Conservation (phyloP, 805 yeast species). For the Tetrapisispora arboricola region DNA sequence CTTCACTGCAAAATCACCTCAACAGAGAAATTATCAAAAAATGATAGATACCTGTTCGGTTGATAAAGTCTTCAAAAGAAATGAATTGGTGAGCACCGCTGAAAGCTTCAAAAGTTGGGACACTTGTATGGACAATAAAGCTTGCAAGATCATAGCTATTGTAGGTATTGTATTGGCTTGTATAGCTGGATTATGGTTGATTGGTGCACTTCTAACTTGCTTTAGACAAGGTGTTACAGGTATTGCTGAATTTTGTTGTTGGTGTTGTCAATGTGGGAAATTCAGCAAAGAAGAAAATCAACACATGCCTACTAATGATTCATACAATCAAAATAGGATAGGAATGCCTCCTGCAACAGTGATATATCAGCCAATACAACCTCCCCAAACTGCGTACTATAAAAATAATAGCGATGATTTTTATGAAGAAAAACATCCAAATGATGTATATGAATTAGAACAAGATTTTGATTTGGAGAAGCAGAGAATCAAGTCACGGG, state of each 20-base stretch:
- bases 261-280: conserved; percentile 34
- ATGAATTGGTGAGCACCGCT: conserved; percentile 27
- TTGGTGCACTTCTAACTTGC: conserved; percentile 46
- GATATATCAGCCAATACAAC: conserved; percentile 25
- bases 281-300: conserved; percentile 1
- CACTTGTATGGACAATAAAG: conserved; percentile 66
- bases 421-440: conserved; percentile 14
- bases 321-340: conserved; percentile 4
- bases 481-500: conserved; percentile 13
- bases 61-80: background rate
- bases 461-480: conserved; percentile 26
- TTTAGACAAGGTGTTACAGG: conserved; percentile 47
- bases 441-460: conserved; percentile 23
- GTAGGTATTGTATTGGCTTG: conserved; percentile 56
- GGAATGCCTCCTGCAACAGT: conserved; percentile 18
- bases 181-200: conserved; percentile 44
- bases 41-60: background rate
- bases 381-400: conserved; percentile 18
- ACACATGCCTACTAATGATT: conserved; percentile 9
- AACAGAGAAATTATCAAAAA: background rate
- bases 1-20: too few species aligned
- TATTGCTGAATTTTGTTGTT: conserved; percentile 41
- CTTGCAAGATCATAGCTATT: conserved; percentile 69
- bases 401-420: conserved; percentile 6
- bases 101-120: conserved; percentile 56